Evolutionary conservation across 305 asterid genomes (phyloP).

Genomic region (Ilex paraguariensis): DNA sequence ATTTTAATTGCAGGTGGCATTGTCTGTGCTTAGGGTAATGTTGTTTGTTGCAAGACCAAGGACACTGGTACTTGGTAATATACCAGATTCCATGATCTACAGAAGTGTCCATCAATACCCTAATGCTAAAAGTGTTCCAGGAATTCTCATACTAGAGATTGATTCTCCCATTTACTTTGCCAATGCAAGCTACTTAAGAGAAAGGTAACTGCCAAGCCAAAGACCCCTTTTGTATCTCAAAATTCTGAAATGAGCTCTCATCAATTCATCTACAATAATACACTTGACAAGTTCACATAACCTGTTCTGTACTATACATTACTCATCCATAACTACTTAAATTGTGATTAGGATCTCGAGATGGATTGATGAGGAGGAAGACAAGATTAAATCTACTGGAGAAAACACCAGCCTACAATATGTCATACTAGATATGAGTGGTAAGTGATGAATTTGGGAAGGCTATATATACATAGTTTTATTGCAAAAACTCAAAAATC

Average conservation of each 20-base stretch:
- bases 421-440: constrained; percentile 71
- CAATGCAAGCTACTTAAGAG: constrained; percentile 80
- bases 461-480: no score
- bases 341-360: constrained; percentile 50
- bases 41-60: constrained; percentile 86
- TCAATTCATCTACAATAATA: no score
- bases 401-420: constrained; percentile 53
- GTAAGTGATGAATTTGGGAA: constrained; percentile 31
- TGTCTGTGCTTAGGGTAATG: constrained; percentile 67
- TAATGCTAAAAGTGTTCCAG: constrained; percentile 53
- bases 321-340: background rate
- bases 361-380: constrained; percentile 96
- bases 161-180: constrained; percentile 90
- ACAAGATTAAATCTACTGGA: constrained; percentile 44
- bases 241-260: no score
- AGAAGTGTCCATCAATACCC: constrained; percentile 80
- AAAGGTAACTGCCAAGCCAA: constrained; percentile 40
- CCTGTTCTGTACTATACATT: no score
- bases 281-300: background rate
- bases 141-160: constrained; percentile 72
- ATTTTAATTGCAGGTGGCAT: constrained; percentile 42
- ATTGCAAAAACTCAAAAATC: background rate
- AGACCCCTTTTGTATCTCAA: no score
- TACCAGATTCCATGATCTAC: constrained; percentile 69
- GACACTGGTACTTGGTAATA: constrained; percentile 70